Conservation (phyloP, 2,329 filamentous ascomycete genomes). For the Scolecobasidium constrictum region DNA sequence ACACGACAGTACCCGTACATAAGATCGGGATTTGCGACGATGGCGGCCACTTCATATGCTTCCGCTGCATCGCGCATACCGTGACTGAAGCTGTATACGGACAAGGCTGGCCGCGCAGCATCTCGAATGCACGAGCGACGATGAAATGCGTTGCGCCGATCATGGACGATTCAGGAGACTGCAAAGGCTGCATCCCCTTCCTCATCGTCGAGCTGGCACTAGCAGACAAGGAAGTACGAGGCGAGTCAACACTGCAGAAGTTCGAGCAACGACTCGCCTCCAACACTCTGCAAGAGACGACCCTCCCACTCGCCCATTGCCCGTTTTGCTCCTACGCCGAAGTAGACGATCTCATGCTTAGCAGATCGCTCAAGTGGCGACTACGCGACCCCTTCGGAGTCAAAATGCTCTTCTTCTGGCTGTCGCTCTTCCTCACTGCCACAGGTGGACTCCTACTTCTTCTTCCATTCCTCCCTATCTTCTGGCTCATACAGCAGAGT, state of each 20-base stretch:
- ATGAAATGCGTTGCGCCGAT: conserved; percentile 75
- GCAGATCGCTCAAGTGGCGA: background rate
- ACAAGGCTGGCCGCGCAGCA: conserved; percentile 77
- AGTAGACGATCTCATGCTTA: conserved; percentile 45
- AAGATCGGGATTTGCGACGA: conserved; percentile 61
- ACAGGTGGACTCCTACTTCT: background rate
- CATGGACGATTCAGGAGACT: conserved; percentile 40
- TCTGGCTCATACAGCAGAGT: background rate
- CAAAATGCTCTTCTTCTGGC: background rate
- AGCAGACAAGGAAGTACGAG: conserved; percentile 50
- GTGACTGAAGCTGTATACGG: conserved; percentile 85
- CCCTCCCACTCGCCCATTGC: conserved; percentile 68
- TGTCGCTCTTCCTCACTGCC: background rate
- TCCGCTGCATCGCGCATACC: conserved; percentile 71
- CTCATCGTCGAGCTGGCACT: conserved; percentile 65
- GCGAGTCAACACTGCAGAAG: conserved; percentile 58
- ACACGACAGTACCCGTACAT: conserved; percentile 55
- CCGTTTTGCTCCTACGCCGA: conserved; percentile 91
- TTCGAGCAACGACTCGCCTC: conserved; percentile 72
- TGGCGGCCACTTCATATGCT: conserved; percentile 63
- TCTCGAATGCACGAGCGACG: conserved; percentile 61
- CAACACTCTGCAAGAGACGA: conserved; percentile 62
- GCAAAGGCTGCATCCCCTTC: conserved; percentile 60
- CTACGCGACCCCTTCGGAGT: background rate
- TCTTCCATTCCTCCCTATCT: background rate